phyloP scores from a whole-genome alignment of 1,284 basidiomycete species.

The Meira miltonrushii region DNA sequence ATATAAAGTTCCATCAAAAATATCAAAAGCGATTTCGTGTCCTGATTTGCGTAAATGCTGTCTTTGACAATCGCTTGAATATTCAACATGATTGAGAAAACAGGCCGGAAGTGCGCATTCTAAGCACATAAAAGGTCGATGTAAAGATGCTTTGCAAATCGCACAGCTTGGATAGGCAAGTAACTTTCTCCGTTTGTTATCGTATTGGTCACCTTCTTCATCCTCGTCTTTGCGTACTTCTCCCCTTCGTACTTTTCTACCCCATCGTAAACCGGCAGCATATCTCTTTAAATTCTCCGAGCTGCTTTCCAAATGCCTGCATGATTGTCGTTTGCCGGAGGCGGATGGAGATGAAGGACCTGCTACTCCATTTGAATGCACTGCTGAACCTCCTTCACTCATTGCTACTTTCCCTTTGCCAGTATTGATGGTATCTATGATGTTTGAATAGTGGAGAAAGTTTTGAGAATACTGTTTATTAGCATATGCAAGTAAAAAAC shows the following conservation, averaged over 20 bases:
- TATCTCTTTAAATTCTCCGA: constrained; percentile 3
- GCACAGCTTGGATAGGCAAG: constrained; percentile 45
- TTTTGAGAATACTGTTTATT: too few species aligned
- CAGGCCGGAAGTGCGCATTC: constrained; percentile 42
- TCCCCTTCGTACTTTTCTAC: constrained; percentile 5
- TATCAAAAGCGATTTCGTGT: constrained; percentile 29
- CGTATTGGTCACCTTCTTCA: constrained; percentile 2
- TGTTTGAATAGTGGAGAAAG: too few species aligned
- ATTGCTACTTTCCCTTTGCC: neutral
- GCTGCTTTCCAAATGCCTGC: neutral
- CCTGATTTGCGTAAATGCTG: constrained; percentile 16
- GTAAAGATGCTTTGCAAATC: constrained; percentile 31
- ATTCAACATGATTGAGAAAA: constrained; percentile 23
- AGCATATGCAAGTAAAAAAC: too few species aligned
- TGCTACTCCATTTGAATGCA: too few species aligned
- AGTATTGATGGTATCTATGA: neutral
- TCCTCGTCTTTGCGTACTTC: constrained; percentile 5
- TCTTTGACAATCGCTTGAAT: constrained; percentile 9
- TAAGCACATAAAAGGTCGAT: constrained; percentile 47
- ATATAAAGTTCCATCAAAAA: constrained; percentile 43
- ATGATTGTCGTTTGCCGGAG: neutral
- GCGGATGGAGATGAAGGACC: too few species aligned
- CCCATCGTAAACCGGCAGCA: constrained; percentile 1
- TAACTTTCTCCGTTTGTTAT: constrained; percentile 2
- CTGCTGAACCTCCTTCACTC: neutral